Evolutionary conservation across 805 yeast species (phyloP).

Genomic region (Ogataea minuta): DNA sequence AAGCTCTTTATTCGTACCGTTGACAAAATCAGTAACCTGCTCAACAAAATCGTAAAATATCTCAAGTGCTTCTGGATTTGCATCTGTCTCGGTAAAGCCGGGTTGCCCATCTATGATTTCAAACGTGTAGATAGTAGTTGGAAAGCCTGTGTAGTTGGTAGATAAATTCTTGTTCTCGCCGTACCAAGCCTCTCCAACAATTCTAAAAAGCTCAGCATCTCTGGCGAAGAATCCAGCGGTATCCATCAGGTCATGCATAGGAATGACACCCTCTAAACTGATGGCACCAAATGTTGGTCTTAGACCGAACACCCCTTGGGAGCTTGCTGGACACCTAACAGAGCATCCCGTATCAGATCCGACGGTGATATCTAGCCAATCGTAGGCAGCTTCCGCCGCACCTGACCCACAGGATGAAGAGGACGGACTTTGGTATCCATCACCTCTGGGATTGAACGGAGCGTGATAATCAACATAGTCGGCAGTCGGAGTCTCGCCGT

Average conservation of each 20-base stretch:
- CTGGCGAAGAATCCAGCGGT: conserved; percentile 15
- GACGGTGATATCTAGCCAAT: conserved; percentile 15
- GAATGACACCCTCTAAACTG: conserved; percentile 13
- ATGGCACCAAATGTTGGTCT: conserved; percentile 16
- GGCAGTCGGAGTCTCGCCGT: conserved; percentile 15
- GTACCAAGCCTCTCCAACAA: conserved; percentile 15
- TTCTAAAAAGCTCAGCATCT: conserved; percentile 9
- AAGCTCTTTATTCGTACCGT: conserved; percentile 9
- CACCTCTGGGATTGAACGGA: conserved; percentile 16
- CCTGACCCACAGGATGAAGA: conserved; percentile 17
- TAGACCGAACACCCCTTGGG: conserved; percentile 14
- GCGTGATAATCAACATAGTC: conserved; percentile 17
- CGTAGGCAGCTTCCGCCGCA: conserved; percentile 16
- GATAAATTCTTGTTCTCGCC: conserved; percentile 10
- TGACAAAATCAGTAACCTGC: conserved; percentile 10
- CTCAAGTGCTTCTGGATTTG: conserved; percentile 4
- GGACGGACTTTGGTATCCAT: conserved; percentile 15
- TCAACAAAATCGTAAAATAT: conserved; percentile 13
- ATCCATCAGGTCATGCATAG: conserved; percentile 14
- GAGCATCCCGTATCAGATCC: conserved; percentile 17
- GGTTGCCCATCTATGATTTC: conserved; percentile 2
- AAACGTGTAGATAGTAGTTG: conserved; percentile 13
- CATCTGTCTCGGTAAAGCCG: conserved; percentile 7
- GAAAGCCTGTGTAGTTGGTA: conserved; percentile 8
- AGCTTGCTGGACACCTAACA: conserved; percentile 14